These are phyloP conservation scores for Trametes punicea DNA, from an alignment of 768 basidiomycete genomes.

Conservation along the genomic window DNA sequence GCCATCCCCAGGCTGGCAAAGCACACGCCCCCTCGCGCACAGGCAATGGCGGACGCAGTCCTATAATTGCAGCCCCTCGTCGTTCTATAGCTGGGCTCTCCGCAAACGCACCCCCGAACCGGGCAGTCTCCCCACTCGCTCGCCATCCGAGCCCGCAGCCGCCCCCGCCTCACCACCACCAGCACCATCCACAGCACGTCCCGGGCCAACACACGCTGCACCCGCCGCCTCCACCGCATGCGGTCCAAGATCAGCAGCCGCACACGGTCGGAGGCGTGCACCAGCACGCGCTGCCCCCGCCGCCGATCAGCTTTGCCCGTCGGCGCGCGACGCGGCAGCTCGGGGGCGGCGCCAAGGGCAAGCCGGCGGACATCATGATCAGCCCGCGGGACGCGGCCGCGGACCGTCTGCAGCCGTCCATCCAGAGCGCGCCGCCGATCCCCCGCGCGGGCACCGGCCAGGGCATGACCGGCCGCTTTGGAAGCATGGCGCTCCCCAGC, in stretches of 20 bases:
- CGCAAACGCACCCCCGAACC: conserved; percentile 26
- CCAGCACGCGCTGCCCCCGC: conserved; percentile 55
- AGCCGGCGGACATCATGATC: conserved; percentile 79
- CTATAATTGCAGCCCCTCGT: conserved; percentile 31
- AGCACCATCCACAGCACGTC: conserved; percentile 33
- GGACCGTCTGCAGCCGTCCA: conserved; percentile 59
- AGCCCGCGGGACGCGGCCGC: conserved; percentile 56
- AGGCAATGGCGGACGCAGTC: conserved; percentile 34
- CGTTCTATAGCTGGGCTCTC: conserved; percentile 23
- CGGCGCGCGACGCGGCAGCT: conserved; percentile 67
- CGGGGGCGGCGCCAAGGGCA: conserved; percentile 48
- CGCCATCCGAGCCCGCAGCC: conserved; percentile 29
- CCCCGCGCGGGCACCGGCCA: conserved; percentile 38
- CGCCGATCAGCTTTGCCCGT: conserved; percentile 73
- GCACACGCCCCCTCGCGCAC: neutral
- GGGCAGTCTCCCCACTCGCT: conserved; percentile 37
- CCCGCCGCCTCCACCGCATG: conserved; percentile 22
- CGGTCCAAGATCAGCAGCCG: conserved; percentile 30
- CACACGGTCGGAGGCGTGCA: conserved; percentile 18
- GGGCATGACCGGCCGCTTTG: conserved; percentile 38
- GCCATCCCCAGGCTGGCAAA: conserved; percentile 3
- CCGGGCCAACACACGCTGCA: conserved; percentile 19
- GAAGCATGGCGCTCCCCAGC: conserved; percentile 62
- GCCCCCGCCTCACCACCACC: conserved; percentile 28
- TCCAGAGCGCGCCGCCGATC: conserved; percentile 76